phyloP scores from a whole-genome alignment of 331 rosid genomes.

The Pyracantha coccinea region DNA sequence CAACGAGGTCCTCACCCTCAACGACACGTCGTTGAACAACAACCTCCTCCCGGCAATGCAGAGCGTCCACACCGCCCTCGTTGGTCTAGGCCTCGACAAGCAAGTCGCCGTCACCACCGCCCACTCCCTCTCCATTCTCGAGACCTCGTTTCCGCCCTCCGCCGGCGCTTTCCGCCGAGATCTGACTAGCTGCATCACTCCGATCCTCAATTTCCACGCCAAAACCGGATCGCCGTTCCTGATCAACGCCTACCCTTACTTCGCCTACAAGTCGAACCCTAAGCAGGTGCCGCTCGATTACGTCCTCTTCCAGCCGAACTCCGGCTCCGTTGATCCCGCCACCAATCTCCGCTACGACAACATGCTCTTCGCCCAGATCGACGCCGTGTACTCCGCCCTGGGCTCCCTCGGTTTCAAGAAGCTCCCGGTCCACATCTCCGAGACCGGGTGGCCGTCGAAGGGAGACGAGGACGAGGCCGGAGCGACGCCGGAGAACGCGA shows the following conservation, averaged over 20 bases:
- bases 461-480: conserved; percentile 85
- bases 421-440: conserved; percentile 77
- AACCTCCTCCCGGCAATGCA: conserved; percentile 86
- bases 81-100: conserved; percentile 47
- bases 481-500: conserved; percentile 74
- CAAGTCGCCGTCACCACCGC: conserved; percentile 79
- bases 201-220: conserved; percentile 62
- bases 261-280: conserved; percentile 76
- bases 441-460: conserved; percentile 97
- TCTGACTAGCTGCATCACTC: conserved; percentile 40
- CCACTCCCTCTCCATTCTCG: conserved; percentile 68
- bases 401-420: conserved; percentile 50
- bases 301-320: conserved; percentile 76
- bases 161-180: conserved; percentile 74
- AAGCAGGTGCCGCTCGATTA: conserved; percentile 64
- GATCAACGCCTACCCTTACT: conserved; percentile 91
- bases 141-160: conserved; percentile 80
- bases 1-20: conserved; percentile 82
- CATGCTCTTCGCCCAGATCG: conserved; percentile 93
- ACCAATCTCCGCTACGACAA: conserved; percentile 76
- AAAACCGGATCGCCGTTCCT: conserved; percentile 86
- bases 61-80: conserved; percentile 64
- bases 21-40: conserved; percentile 55
- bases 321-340: conserved; percentile 60
- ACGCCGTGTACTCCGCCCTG: conserved; percentile 74